Conservation (phyloP, 2,329 filamentous ascomycete genomes). For the Fusarium sp. region DNA sequence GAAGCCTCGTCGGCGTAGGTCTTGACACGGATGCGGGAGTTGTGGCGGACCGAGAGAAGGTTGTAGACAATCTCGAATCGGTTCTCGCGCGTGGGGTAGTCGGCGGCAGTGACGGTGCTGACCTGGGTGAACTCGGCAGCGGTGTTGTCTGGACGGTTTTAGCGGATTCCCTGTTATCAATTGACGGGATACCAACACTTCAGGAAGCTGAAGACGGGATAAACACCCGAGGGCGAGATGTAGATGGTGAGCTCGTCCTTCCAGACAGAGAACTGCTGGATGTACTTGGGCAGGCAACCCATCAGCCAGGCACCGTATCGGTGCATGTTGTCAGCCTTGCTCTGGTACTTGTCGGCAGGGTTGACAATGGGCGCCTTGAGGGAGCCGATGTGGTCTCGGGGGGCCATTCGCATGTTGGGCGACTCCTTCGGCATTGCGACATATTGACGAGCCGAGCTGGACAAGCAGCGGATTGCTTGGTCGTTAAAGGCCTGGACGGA, state of each 20-base stretch:
- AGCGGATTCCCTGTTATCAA: constrained; percentile 7
- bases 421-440: constrained; percentile 71
- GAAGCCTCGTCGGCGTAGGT: constrained; percentile 97
- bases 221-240: constrained; percentile 86
- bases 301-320: constrained; percentile 97
- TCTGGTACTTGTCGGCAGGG: constrained; percentile 90
- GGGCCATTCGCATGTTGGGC: constrained; percentile 75
- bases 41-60: constrained; percentile 93
- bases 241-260: constrained; percentile 98
- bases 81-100: constrained; percentile 94
- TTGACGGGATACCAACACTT: constrained; percentile 68
- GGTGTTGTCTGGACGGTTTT: constrained; percentile 77
- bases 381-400: constrained; percentile 67
- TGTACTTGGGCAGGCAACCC: constrained; percentile 95
- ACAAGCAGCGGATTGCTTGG: constrained; percentile 62
- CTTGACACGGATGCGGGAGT: constrained; percentile 96
- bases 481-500: constrained; percentile 56
- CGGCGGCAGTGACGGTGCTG: constrained; percentile 91
- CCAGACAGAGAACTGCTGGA: constrained; percentile 99
- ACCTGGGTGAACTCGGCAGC: constrained; percentile 96
- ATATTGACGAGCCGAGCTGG: constrained; percentile 59
- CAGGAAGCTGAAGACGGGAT: constrained; percentile 93
- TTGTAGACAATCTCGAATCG: constrained; percentile 99
- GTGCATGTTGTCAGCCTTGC: constrained; percentile 89
- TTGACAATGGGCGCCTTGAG: constrained; percentile 87